Conservation (phyloP, 106 monocot species). For the Platanthera zijinensis region DNA sequence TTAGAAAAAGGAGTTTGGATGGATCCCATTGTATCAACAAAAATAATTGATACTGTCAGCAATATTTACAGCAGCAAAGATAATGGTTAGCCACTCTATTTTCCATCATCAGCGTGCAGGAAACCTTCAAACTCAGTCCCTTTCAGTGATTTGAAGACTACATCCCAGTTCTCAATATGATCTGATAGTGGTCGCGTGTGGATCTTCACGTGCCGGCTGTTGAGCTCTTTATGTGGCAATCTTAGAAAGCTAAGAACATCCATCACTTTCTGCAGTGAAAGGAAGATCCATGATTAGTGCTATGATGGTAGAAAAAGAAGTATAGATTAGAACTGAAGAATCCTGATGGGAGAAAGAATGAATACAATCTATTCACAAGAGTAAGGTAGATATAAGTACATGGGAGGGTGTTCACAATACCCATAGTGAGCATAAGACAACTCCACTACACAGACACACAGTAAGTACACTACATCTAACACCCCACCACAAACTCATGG, state of each 20-base stretch:
- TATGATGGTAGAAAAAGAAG: not conserved
- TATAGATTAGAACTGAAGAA: not conserved
- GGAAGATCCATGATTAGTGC: not conserved
- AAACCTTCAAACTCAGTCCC: constrained; percentile 58
- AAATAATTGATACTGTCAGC: constrained; percentile 1
- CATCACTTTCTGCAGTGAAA: constrained; percentile 35
- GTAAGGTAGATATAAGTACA: too few relatives aligned
- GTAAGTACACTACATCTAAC: too few relatives aligned
- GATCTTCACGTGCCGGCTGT: constrained; percentile 79
- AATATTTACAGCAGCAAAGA: not conserved
- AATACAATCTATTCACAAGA: too few relatives aligned
- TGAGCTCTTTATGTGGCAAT: constrained; percentile 52
- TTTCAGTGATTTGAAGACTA: constrained; percentile 40
- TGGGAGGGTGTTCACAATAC: too few relatives aligned
- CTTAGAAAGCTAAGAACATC: constrained; percentile 70
- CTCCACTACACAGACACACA: too few relatives aligned
- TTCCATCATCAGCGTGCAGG: constrained; percentile 30
- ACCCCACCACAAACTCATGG: too few relatives aligned
- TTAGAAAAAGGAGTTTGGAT: not conserved
- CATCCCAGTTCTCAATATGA: constrained; percentile 70
- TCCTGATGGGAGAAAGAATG: too few relatives aligned
- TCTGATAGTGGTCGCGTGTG: constrained; percentile 63
- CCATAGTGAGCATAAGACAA: too few relatives aligned
- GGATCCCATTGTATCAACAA: constrained; percentile 3
- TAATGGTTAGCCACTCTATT: not conserved